Conservation (phyloP, 2,329 filamentous ascomycete species). For the Aspergillus piperis region DNA sequence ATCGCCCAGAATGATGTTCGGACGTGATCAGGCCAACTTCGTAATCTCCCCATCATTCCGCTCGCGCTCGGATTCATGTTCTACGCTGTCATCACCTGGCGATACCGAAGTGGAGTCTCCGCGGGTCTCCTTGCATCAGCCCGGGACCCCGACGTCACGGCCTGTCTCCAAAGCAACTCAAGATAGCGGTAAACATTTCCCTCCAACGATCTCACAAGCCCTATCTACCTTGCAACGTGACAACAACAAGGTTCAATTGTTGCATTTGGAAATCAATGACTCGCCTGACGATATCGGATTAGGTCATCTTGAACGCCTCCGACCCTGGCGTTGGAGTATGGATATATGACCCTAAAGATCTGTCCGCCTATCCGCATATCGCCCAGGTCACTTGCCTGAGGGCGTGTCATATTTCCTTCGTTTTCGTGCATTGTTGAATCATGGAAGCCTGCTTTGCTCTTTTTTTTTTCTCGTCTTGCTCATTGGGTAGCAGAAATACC, state of each 20-base stretch:
- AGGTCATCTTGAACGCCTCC: conserved; percentile 37
- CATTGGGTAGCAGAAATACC: conserved; percentile 9
- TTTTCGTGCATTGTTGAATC: conserved; percentile 4
- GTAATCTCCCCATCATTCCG: conserved; percentile 25
- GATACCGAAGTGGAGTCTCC: conserved; percentile 32
- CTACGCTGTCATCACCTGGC: conserved; percentile 29
- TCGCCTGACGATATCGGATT: conserved; percentile 30
- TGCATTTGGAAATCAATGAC: conserved; percentile 42
- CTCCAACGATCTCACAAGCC: conserved; percentile 34
- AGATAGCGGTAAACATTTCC: conserved; percentile 33
- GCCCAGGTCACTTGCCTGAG: not conserved
- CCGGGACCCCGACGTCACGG: conserved; percentile 39
- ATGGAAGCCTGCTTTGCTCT: conserved; percentile 6
- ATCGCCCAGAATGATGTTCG: conserved; percentile 19
- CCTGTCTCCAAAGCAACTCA: conserved; percentile 39
- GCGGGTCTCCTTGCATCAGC: conserved; percentile 32
- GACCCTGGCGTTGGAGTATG: conserved; percentile 48
- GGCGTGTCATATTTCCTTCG: not conserved
- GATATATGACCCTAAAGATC: conserved; percentile 35
- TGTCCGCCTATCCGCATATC: not conserved
- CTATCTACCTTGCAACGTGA: conserved; percentile 36
- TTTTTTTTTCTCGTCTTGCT: not conserved
- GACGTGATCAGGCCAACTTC: conserved; percentile 24
- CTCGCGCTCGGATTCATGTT: conserved; percentile 35
- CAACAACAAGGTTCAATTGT: conserved; percentile 36